Evolutionary conservation across 2,329 filamentous ascomycete genomes (phyloP).

Genomic region (Podosphaera fusca): DNA sequence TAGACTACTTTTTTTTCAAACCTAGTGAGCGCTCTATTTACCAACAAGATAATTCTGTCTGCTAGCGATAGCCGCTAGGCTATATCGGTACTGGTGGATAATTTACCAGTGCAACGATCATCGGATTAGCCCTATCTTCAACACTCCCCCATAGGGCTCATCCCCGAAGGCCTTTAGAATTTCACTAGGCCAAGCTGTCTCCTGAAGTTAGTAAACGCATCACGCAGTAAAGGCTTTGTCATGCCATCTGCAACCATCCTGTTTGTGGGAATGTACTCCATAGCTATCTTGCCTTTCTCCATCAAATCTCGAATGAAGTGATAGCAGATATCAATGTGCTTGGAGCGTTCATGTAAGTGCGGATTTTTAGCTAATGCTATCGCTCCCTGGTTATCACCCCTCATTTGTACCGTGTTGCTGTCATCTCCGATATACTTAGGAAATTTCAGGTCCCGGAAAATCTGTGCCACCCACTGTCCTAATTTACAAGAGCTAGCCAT

Average conservation of each 20-base stretch:
- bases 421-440: background rate
- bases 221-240: background rate
- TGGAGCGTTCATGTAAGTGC: background rate
- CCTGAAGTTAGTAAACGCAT: too few species aligned
- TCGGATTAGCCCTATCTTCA: too few species aligned
- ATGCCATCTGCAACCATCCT: background rate
- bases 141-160: too few species aligned
- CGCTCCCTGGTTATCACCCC: background rate
- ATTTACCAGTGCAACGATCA: too few species aligned
- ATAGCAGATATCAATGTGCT: background rate
- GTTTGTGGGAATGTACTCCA: background rate
- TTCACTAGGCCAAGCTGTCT: too few species aligned
- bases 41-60: too few species aligned
- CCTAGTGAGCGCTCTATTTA: too few species aligned
- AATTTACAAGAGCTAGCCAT: background rate
- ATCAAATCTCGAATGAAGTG: background rate
- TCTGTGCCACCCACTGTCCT: background rate
- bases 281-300: background rate
- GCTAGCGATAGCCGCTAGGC: too few species aligned
- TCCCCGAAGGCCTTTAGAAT: too few species aligned
- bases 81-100: too few species aligned
- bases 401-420: background rate
- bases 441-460: background rate
- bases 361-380: background rate
- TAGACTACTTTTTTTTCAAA: too few species aligned